Base-by-base conservation (phyloP, 768 basidiomycete genomes). In the Tricholoma bakamatsutake region DNA sequence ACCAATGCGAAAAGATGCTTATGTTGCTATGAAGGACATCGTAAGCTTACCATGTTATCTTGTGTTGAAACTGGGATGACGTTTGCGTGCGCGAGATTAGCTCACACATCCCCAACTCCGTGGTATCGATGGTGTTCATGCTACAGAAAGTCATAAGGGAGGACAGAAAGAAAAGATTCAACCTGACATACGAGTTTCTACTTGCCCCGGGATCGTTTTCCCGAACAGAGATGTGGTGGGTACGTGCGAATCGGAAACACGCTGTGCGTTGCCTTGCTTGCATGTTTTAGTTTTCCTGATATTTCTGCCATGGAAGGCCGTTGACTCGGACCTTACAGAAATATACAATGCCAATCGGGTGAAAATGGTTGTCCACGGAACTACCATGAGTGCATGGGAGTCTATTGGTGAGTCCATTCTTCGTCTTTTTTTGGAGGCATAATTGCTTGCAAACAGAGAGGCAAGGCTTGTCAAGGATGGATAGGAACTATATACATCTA, bases 231-330 rank as follows among this genome's bases (percentile, higher is more conserved):
- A 66, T 76, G n/a, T 90, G 90, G 89, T 90, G 87, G 86, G 92
- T 95, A 61, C 79, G 87, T 35, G 93, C 93, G 5, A 93, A 90
- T 62, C 93, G 95, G 68, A 92, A 92, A 0, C 93, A 95, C 71
- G 88, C 91, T 0, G 73, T 87, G 56, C 21, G 75, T 59, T n/a
- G 17, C n/a, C 39, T 28, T 10, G 15, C 13, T 12, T n/a, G 15
- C 3, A 31, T 10, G 5, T 28, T 11, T 11, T 27, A 9, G 18
- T 17, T 17, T 39, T 13, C 10, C 37, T 39, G 4, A 46, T 28
- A 12, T 18, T 30, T 10, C 49, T 37, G 11, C 15, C 5, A 11
- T 49, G 11, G n/a, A 57, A 94, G 92, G 72, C 76, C 0, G 77
- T 93, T 13, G 73, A 84, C 45, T 62, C 92, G 13, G 86, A 90